Evolutionary conservation across 164 flowering plant genomes (phyloP).

Genomic region (Amborella trichopoda): DNA sequence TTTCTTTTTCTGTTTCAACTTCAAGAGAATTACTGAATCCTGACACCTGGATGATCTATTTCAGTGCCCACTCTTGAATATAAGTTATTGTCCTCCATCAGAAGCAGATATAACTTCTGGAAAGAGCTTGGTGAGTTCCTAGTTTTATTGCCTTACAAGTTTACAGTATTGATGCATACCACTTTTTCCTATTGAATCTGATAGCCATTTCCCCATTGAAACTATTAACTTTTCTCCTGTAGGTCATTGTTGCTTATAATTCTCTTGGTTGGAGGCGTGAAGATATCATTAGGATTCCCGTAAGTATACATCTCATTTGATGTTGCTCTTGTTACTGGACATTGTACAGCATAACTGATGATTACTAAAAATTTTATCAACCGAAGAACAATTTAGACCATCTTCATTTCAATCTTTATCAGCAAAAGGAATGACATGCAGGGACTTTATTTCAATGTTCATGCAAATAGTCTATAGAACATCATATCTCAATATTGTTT

Average conservation of each 20-base stretch:
- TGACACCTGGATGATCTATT: constrained; percentile 14
- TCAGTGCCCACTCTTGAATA: constrained; percentile 88
- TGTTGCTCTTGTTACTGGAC: neutral
- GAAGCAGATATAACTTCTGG: constrained; percentile 43
- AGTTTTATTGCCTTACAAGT: neutral
- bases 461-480: too few species aligned
- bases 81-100: constrained; percentile 86
- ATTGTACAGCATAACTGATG: neutral
- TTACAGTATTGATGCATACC: neutral
- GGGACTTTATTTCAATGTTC: too few species aligned
- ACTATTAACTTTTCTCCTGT: constrained; percentile 8
- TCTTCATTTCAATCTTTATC: too few species aligned
- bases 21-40: neutral
- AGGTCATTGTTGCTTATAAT: constrained; percentile 76
- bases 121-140: constrained; percentile 54
- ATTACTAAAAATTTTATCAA: too few species aligned
- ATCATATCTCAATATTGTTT: too few species aligned
- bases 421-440: too few species aligned
- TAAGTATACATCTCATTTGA: constrained; percentile 23
- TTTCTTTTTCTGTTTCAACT: neutral
- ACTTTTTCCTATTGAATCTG: neutral
- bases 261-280: constrained; percentile 90
- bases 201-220: too few species aligned
- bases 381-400: too few species aligned
- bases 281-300: constrained; percentile 73